Evolutionary conservation across 768 basidiomycete genomes (phyloP).

Genomic region (Filobasidium floriforme): DNA sequence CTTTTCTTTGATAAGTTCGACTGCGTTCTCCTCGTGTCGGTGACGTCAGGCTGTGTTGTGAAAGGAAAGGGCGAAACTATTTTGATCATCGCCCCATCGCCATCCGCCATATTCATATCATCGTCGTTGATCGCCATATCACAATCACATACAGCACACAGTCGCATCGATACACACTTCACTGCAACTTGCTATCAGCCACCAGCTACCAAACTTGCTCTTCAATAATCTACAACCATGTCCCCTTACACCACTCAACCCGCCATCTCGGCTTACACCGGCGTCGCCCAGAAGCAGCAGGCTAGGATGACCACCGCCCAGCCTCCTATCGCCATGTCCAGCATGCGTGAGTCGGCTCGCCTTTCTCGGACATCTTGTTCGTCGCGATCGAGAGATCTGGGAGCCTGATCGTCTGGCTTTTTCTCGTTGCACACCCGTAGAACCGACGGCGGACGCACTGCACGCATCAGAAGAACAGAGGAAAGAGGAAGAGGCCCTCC

Average conservation of each 20-base stretch:
- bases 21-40: too few relatives aligned
- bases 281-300: neutral
- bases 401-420: neutral
- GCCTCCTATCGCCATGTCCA: neutral
- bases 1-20: too few relatives aligned
- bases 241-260: conserved; percentile 3
- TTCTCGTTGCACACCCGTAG: neutral
- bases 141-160: too few relatives aligned
- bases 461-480: conserved; percentile 10
- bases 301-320: neutral
- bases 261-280: conserved; percentile 2
- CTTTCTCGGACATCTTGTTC: too few relatives aligned
- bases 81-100: too few relatives aligned
- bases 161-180: neutral
- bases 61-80: too few relatives aligned
- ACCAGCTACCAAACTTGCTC: neutral
- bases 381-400: too few relatives aligned
- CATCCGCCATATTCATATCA: too few relatives aligned
- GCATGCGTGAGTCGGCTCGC: neutral
- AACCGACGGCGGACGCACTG: conserved; percentile 13
- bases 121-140: too few relatives aligned
- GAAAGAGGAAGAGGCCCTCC: conserved; percentile 8
- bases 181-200: neutral
- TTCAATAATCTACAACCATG: neutral
- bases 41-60: too few relatives aligned